Percentiles rank a stretch among this genome's conserved stretches.
These are phyloP conservation scores for Aspergillus wentii DNA, from an alignment of 495 filamentous ascomycete genomes.

Conservation along the genomic window DNA sequence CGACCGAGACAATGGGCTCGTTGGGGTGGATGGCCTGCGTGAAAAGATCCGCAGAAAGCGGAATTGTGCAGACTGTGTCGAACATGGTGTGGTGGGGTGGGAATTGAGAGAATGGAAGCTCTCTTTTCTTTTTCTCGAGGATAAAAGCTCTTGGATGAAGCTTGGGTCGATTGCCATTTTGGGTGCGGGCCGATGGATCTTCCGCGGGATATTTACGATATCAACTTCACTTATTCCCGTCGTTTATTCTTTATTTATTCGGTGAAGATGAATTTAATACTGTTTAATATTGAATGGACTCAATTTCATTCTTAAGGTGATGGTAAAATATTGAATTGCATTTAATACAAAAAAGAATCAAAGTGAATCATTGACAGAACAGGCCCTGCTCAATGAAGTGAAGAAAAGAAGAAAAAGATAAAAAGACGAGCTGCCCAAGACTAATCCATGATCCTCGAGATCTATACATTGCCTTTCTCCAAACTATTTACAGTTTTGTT, in stretches of 20 bases:
- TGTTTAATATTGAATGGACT: background rate
- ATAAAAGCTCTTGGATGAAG: constrained; percentile 1
- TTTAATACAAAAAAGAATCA: too few relatives aligned
- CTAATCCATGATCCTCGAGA: too few relatives aligned
- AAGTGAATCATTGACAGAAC: background rate
- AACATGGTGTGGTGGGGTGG: constrained; percentile 46
- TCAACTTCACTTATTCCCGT: too few relatives aligned
- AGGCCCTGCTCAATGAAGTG: background rate
- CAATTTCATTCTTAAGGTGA: background rate
- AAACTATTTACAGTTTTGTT: constrained; percentile 3
- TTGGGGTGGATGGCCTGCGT: constrained; percentile 80
- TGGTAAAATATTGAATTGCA: background rate
- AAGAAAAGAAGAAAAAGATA: background rate
- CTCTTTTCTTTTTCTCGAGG: constrained; percentile 5
- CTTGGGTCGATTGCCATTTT: constrained; percentile 6
- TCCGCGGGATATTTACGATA: constrained; percentile 8
- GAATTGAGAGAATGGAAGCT: background rate
- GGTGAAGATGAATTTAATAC: constrained; percentile 2
- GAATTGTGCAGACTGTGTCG: constrained; percentile 85
- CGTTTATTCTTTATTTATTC: too few relatives aligned
- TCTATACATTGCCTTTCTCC: too few relatives aligned
- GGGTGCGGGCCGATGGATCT: constrained; percentile 20
- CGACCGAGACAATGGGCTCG: constrained; percentile 77
- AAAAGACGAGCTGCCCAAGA: too few relatives aligned
- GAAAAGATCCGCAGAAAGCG: constrained; percentile 84